Evolutionary conservation across 192 early-diverging fungal genomes (phyloP), one percentile per base, ranked within the genome.

Genomic region (Rhizoclosmatium globosum): DNA sequence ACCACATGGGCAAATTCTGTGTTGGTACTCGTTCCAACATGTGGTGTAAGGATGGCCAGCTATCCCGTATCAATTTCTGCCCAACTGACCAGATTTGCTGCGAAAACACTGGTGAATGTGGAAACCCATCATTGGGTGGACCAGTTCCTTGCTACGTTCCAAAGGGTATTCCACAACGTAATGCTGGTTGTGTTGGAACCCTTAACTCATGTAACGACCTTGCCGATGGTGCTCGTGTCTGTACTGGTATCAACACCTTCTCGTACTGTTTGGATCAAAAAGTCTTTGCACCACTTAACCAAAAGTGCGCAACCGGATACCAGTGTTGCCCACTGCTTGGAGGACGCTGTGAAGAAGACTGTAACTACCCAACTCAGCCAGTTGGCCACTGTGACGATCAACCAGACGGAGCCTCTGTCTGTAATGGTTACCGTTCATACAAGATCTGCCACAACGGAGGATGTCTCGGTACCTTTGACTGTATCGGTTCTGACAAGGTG

Each of bases 291-390:
- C 46, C 60, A 15, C 45, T 48, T 1, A 9, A 56, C n/a, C 76
- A 77, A 61, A 31, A 6, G 9, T 79, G 78, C 78, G 59, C 78
- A 21, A 43, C 42, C 15, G 78, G 78, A 21, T 47, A 23, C 39
- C 11, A 61, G 43, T 79, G 78, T 48, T 79, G 78, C 70, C 72
- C 72, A 11, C 15, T 19, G 2, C 59, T 74, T 59, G 72, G 72
- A 21, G 72, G 68, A 19, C 61, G 78, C 15, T 65, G 78, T 46
- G 70, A 68, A 59, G 72, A 74, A 23, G 72, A 74, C 61, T 74
- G 72, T 47, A 38, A 60, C 44, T 74, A 74, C 72, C 72, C 72
- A 23, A 44, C 72, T 15, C 17, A 17, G 6, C 72, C 72, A 39
- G 72, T 74, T 23, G 72, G 72, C 11, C 39, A 62, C 43, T 74